phyloP scores from a whole-genome alignment of 352 stramenopile species.

The Globisporangium emineosum region DNA sequence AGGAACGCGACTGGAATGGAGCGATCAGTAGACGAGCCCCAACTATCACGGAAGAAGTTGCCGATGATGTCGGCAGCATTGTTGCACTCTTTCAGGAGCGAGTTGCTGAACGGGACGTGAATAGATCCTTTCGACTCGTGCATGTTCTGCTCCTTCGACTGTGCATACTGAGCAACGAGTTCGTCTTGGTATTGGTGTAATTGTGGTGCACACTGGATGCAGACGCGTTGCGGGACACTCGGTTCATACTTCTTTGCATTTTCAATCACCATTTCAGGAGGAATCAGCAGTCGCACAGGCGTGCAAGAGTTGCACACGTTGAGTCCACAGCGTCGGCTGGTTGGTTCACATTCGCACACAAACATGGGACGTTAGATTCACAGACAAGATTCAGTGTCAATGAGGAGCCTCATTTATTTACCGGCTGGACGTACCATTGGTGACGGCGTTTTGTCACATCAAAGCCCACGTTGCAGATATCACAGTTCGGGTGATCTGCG shows the following conservation, averaged over 20 bases:
- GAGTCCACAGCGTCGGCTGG: conserved; percentile 33
- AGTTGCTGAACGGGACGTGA: conserved; percentile 42
- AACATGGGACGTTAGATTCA: conserved; percentile 7
- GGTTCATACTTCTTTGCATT: conserved; percentile 48
- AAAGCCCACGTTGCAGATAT: conserved; percentile 55
- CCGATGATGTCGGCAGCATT: conserved; percentile 61
- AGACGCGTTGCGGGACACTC: conserved; percentile 49
- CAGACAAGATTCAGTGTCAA: background rate
- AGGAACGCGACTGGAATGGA: conserved; percentile 47
- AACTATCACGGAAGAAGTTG: conserved; percentile 63
- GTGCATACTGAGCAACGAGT: conserved; percentile 35
- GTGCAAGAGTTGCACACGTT: conserved; percentile 58
- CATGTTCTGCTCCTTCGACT: conserved; percentile 35
- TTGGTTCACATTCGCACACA: background rate
- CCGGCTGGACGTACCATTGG: conserved; percentile 33
- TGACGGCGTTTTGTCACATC: conserved; percentile 58
- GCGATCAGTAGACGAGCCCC: conserved; percentile 43
- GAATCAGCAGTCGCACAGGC: conserved; percentile 43
- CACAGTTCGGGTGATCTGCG: conserved; percentile 53
- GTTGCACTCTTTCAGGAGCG: conserved; percentile 49
- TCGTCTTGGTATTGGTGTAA: conserved; percentile 50
- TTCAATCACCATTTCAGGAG: conserved; percentile 38
- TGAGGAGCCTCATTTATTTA: background rate
- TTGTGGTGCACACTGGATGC: conserved; percentile 48
- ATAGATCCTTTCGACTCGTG: conserved; percentile 34